Conservation (phyloP, 768 basidiomycete species). For the Calocybe indica region DNA sequence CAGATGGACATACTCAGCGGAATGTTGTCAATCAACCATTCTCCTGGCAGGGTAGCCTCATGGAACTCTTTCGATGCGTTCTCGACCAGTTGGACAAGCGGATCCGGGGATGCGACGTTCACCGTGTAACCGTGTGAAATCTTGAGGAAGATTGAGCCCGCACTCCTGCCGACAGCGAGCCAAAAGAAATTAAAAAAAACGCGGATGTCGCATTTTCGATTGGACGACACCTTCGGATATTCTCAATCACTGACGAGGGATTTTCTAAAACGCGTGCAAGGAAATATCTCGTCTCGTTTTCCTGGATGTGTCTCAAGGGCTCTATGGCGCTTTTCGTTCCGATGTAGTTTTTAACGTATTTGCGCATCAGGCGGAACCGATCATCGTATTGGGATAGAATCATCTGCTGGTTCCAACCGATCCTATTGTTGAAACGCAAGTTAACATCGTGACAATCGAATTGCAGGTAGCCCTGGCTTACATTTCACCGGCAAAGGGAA, state of each 20-base stretch:
- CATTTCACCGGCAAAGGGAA: constrained; percentile 13
- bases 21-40: constrained; percentile 7
- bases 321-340: constrained; percentile 9
- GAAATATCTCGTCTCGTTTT: constrained; percentile 11
- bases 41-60: constrained; percentile 1
- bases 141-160: constrained; percentile 12
- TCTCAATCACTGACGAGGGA: constrained; percentile 7
- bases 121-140: constrained; percentile 14
- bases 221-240: constrained; percentile 8
- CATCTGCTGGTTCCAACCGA: constrained; percentile 15
- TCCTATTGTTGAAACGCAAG: background rate
- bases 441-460: background rate
- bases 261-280: constrained; percentile 9
- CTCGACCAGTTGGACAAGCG: constrained; percentile 8
- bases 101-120: constrained; percentile 5
- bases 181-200: background rate
- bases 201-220: background rate
- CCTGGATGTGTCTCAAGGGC: constrained; percentile 6
- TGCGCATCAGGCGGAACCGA: constrained; percentile 13
- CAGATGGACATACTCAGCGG: constrained; percentile 5
- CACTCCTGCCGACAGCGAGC: constrained; percentile 1
- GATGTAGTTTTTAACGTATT: constrained; percentile 11
- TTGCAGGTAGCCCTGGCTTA: background rate
- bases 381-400: constrained; percentile 14
- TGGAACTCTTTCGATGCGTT: constrained; percentile 6